Base-by-base conservation (phyloP, 352 stramenopile species). In the Phytopythium vexans region DNA sequence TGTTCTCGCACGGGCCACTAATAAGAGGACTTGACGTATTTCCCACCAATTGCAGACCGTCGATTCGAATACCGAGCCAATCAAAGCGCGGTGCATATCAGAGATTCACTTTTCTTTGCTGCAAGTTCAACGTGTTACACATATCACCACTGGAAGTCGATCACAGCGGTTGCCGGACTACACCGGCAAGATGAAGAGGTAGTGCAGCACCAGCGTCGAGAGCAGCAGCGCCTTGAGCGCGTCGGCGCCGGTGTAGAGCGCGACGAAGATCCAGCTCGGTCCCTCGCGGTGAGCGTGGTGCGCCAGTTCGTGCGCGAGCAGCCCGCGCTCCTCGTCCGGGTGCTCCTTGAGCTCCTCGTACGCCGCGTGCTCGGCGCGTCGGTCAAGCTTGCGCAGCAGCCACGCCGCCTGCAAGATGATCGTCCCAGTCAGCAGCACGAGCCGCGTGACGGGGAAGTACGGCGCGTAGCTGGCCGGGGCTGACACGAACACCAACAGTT, bases 291-390 rank as follows among this genome's bases (percentile, higher is more conserved):
- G 64, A 31, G 81, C 70, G 37, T 58, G 75, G 48, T 78, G 68
- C 27, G 70, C 49, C 33, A 86, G 80, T 55, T 80, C 63, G 10
- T 55, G 64, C 40, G 78, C 69, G 40, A 71, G 43, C 72, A 70
- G 73, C 43, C 78, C 79, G 32, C 86, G 49, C 33, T 72, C 67
- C 14, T 74, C 65, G 32, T 78, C 68, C 21, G 63, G 54, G 54
- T 79, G 33, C 31, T 67, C 64, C 54, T 75, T 76, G 50, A 88
- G 63, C 63, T 70, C 65, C n/a, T 85, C 64, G 36, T 77, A 79
- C 33, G 86, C 44, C 43, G 60, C 69, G 37, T 75, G 81, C 52
- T 86, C 65, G 3, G 60, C 72, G 27, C 65, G 51, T 27, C 84
- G 64, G 50, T 80, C 52, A 27, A 88, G 62, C 37, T 73, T 78